phyloP scores from a whole-genome alignment of 176 grass and related monocot species.

The Triticum turgidum region DNA sequence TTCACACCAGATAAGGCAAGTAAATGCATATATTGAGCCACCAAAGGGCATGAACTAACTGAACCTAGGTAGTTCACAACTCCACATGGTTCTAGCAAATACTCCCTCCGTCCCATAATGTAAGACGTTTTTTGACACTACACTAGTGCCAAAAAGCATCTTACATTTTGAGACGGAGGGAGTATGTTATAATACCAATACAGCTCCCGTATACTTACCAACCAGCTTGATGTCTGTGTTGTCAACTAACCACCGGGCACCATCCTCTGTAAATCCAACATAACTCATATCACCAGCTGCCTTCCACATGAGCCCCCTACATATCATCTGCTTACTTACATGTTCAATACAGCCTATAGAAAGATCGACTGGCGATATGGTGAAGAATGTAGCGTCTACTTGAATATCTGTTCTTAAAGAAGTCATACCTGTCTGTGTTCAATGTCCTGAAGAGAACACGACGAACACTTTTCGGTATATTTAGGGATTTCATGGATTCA shows the following conservation, averaged over 20 bases:
- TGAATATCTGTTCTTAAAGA: not conserved
- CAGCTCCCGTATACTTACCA: slow-evolving; percentile 45
- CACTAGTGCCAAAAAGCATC: no score
- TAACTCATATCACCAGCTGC: slow-evolving; percentile 67
- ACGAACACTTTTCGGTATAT: slow-evolving; percentile 70
- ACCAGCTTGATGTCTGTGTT: slow-evolving; percentile 91
- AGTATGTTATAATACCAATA: not conserved
- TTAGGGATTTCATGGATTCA: slow-evolving; percentile 67
- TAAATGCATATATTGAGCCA: not conserved
- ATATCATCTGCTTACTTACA: slow-evolving; percentile 24
- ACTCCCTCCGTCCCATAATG: no score
- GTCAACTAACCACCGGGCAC: slow-evolving; percentile 81
- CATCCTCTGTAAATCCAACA: slow-evolving; percentile 78
- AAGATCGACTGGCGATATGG: not conserved
- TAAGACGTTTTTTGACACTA: no score
- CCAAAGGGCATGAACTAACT: not conserved
- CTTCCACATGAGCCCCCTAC: slow-evolving; percentile 82
- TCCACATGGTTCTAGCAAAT: not conserved
- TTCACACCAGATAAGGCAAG: not conserved
- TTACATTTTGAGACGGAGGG: no score
- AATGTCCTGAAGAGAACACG: slow-evolving; percentile 83
- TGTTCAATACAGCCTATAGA: not conserved
- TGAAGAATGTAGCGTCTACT: not conserved
- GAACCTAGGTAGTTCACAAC: not conserved
- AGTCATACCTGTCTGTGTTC: slow-evolving; percentile 72